phyloP scores from a whole-genome alignment of 2,329 filamentous ascomycete genomes.

The Fusarium fujikuroi region DNA sequence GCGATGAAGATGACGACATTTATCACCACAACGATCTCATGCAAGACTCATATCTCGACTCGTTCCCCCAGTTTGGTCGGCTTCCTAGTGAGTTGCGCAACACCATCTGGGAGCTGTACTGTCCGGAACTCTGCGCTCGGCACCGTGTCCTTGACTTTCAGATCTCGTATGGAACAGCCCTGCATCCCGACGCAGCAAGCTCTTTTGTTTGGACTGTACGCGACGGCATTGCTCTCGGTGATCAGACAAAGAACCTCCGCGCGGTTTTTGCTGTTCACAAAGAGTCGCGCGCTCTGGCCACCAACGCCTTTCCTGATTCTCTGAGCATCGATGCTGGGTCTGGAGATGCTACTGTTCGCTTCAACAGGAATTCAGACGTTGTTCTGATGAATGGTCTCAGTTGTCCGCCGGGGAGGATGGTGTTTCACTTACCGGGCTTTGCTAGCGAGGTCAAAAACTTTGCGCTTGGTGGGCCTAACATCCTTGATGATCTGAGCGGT shows the following conservation, averaged over 20 bases:
- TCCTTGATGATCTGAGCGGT: background rate
- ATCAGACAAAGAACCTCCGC: constrained; percentile 46
- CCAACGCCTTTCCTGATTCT: constrained; percentile 47
- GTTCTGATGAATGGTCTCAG: constrained; percentile 39
- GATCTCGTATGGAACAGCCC: constrained; percentile 22
- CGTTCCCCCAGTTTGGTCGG: constrained; percentile 44
- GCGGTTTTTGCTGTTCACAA: constrained; percentile 48
- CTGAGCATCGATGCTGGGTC: constrained; percentile 43
- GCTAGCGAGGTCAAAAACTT: constrained; percentile 46
- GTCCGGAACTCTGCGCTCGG: constrained; percentile 43
- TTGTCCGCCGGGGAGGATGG: background rate
- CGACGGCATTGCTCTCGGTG: constrained; percentile 40
- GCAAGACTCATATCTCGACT: background rate
- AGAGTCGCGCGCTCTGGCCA: constrained; percentile 51
- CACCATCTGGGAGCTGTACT: constrained; percentile 48
- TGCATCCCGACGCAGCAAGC: constrained; percentile 3
- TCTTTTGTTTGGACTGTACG: constrained; percentile 27
- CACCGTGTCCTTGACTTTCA: constrained; percentile 47
- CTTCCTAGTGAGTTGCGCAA: constrained; percentile 48
- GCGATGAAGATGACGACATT: constrained; percentile 13
- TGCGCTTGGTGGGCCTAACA: constrained; percentile 33
- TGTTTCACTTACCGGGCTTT: constrained; percentile 43
- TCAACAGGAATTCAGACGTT: constrained; percentile 48
- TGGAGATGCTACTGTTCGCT: constrained; percentile 43
- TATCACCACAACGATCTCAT: background rate